These are phyloP conservation scores for Dichotomopilus funicola DNA, from an alignment of 2,329 filamentous ascomycete genomes.

Conservation along the genomic window DNA sequence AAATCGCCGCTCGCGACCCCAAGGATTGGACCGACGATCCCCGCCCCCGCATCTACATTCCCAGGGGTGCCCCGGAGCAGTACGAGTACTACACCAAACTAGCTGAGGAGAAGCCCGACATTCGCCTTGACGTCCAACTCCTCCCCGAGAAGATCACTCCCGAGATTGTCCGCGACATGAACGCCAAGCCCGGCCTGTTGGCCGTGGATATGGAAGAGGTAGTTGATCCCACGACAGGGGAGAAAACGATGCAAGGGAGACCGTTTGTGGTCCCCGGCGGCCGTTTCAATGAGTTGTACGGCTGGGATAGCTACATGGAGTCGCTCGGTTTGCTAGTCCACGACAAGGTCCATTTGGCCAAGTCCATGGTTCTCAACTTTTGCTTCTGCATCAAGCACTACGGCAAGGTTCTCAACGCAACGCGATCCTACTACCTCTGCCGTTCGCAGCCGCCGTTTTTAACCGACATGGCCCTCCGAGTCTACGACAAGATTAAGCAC, in stretches of 20 bases:
- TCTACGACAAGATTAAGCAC: conserved; percentile 88
- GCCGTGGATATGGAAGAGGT: conserved; percentile 83
- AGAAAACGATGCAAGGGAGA: conserved; percentile 67
- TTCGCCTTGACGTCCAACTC: conserved; percentile 79
- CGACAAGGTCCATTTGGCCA: conserved; percentile 78
- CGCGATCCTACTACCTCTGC: conserved; percentile 88
- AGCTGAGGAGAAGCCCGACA: conserved; percentile 70
- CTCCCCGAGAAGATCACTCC: conserved; percentile 73
- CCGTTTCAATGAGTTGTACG: conserved; percentile 96
- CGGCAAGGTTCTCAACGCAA: conserved; percentile 96
- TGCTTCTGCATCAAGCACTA: conserved; percentile 98
- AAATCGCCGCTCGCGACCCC: conserved; percentile 77
- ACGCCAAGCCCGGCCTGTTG: conserved; percentile 79
- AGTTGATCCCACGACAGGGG: conserved; percentile 58
- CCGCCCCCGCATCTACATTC: conserved; percentile 85
- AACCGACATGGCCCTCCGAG: conserved; percentile 91
- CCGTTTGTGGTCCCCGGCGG: conserved; percentile 98
- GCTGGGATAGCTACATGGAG: conserved; percentile 99
- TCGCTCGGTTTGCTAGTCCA: conserved; percentile 83
- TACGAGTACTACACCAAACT: conserved; percentile 81
- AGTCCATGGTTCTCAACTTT: conserved; percentile 93
- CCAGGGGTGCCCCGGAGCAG: conserved; percentile 76
- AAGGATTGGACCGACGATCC: conserved; percentile 95
- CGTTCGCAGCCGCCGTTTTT: conserved; percentile 94
- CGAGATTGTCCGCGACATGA: conserved; percentile 75